phyloP scores from a whole-genome alignment of 225 moss, liverwort and hornwort genomes.

The Asterella californica region DNA sequence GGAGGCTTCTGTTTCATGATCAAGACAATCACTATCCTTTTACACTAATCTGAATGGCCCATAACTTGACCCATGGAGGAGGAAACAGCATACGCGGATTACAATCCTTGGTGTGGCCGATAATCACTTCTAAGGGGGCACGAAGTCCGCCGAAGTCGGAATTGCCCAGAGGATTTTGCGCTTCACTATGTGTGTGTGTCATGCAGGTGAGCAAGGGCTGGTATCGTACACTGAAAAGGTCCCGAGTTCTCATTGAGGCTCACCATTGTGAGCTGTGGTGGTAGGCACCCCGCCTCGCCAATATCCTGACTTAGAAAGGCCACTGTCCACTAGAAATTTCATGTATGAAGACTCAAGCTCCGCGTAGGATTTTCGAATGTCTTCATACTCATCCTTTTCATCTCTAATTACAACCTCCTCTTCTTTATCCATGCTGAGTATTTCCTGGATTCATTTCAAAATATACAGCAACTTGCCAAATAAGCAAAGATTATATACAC shows the following conservation, averaged over 20 bases:
- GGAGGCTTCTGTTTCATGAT: background rate
- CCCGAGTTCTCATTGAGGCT: constrained; percentile 22
- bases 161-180: background rate
- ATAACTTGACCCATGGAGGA: background rate
- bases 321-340: constrained; percentile 88
- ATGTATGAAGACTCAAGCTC: constrained; percentile 81
- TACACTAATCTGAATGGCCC: background rate
- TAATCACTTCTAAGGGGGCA: too few relatives aligned
- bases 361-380: constrained; percentile 80
- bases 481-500: background rate
- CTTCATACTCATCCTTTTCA: constrained; percentile 69
- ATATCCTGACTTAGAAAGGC: constrained; percentile 85
- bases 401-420: constrained; percentile 59
- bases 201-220: background rate
- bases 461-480: background rate
- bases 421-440: constrained; percentile 40
- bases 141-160: background rate
- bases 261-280: constrained; percentile 43
- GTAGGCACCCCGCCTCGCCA: constrained; percentile 75
- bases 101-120: background rate
- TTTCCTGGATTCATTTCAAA: constrained; percentile 46
- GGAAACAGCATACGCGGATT: too few relatives aligned
- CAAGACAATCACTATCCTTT: background rate
- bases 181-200: background rate
- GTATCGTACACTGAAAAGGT: constrained; percentile 23